phyloP scores from a whole-genome alignment of 805 yeast species.

The Candida pseudofarinosa region DNA sequence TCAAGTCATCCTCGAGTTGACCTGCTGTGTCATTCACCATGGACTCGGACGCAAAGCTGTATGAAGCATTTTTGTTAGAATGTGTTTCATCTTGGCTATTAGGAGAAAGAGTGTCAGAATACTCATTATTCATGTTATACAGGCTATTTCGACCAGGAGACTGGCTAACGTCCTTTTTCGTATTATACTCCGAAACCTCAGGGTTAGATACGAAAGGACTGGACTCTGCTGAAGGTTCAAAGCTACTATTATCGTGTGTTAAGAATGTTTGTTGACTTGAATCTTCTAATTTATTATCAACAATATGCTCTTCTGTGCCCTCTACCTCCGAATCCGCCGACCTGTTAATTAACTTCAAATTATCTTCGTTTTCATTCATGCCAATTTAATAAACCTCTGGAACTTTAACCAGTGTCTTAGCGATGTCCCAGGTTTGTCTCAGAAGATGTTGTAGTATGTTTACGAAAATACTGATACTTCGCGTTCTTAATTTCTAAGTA shows the following conservation, averaged over 20 bases:
- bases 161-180: background rate
- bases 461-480: background rate
- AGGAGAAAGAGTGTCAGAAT: background rate
- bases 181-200: background rate
- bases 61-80: background rate
- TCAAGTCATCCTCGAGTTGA: background rate
- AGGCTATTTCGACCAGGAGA: background rate
- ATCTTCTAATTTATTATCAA: background rate
- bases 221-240: background rate
- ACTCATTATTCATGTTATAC: background rate
- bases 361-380: background rate
- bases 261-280: background rate
- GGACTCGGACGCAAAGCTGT: background rate
- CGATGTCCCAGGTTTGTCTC: background rate
- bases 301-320: background rate
- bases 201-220: conserved; percentile 18
- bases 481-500: background rate
- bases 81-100: background rate
- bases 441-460: background rate
- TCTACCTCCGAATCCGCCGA: background rate
- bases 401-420: background rate
- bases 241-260: background rate
- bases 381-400: background rate
- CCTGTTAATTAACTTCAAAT: too few relatives aligned
- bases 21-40: background rate